A percentile compares a stretch with the other conserved stretches of the same genome.
Evolutionary conservation across 1,139 yeast genomes (phyloP).

Genomic region (Nakaseomyces nivariensis): DNA sequence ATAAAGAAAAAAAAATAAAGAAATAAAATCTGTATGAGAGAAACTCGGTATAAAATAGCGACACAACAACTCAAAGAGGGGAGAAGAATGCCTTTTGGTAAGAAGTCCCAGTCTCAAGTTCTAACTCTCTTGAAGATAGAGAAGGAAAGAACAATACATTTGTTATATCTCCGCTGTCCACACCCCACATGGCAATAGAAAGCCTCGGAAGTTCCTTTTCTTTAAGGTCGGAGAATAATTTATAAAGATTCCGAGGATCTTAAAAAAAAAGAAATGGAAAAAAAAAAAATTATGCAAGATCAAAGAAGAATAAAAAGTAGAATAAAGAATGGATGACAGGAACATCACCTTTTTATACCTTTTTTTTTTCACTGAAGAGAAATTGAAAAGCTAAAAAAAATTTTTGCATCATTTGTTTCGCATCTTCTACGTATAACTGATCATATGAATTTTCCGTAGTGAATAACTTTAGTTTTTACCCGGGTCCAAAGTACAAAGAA

Average conservation of each 20-base stretch:
- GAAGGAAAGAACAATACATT: conserved; percentile 9
- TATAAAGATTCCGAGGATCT: conserved; percentile 10
- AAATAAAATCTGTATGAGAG: conserved; percentile 7
- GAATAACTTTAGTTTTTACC: too few species aligned
- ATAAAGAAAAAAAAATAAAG: background rate
- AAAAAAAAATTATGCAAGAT: background rate
- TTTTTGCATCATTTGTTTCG: too few species aligned
- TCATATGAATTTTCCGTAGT: too few species aligned
- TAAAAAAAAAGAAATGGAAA: background rate
- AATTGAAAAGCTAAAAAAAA: too few species aligned
- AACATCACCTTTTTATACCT: too few species aligned
- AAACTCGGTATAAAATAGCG: background rate
- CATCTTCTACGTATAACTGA: too few species aligned
- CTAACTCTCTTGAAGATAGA: background rate
- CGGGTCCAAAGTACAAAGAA: too few species aligned
- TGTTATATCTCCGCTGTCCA: conserved; percentile 62
- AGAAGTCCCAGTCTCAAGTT: background rate
- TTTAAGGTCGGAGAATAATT: conserved; percentile 38
- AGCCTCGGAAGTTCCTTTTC: conserved; percentile 47
- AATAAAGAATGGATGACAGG: too few species aligned
- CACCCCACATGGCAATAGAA: conserved; percentile 42
- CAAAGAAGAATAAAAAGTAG: background rate
- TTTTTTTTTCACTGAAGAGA: too few species aligned
- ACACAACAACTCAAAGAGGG: too few species aligned
- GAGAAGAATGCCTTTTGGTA: too few species aligned